These are phyloP conservation scores for Monilinia polystroma DNA, from an alignment of 2,329 filamentous ascomycete species.

Conservation along the genomic window DNA sequence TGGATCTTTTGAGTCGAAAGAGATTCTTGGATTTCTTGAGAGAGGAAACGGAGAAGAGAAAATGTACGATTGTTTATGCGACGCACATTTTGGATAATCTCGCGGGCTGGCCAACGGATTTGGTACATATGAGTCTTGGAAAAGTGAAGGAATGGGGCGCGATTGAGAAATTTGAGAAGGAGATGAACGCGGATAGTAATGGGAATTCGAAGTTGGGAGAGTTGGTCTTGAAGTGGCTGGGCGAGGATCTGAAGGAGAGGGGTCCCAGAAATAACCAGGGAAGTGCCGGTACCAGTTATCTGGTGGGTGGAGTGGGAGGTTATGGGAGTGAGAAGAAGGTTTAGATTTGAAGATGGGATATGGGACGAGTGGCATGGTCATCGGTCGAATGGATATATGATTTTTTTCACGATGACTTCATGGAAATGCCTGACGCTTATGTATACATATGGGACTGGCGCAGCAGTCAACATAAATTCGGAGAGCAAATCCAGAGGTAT, in stretches of 20 bases:
- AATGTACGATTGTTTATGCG: constrained; percentile 93
- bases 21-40: constrained; percentile 87
- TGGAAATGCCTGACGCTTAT: background rate
- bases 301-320: constrained; percentile 58
- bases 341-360: background rate
- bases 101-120: constrained; percentile 89
- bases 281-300: constrained; percentile 51
- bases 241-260: constrained; percentile 72
- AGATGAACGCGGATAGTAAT: constrained; percentile 52
- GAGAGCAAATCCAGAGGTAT: background rate
- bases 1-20: constrained; percentile 81
- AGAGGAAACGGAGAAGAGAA: constrained; percentile 75
- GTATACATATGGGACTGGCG: background rate
- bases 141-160: constrained; percentile 82
- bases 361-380: background rate
- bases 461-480: constrained; percentile 23
- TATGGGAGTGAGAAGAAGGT: constrained; percentile 58
- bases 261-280: constrained; percentile 63
- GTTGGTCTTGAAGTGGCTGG: constrained; percentile 84
- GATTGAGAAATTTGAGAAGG: constrained; percentile 62
- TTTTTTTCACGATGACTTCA: background rate
- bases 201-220: constrained; percentile 86
- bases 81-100: constrained; percentile 97
- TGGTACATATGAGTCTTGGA: constrained; percentile 93
- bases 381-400: background rate